Percentiles rank a stretch among this genome's conserved stretches.
Evolutionary conservation across 192 early-diverging fungal genomes (phyloP).

Genomic region (Chytriomyces hyalinus): DNA sequence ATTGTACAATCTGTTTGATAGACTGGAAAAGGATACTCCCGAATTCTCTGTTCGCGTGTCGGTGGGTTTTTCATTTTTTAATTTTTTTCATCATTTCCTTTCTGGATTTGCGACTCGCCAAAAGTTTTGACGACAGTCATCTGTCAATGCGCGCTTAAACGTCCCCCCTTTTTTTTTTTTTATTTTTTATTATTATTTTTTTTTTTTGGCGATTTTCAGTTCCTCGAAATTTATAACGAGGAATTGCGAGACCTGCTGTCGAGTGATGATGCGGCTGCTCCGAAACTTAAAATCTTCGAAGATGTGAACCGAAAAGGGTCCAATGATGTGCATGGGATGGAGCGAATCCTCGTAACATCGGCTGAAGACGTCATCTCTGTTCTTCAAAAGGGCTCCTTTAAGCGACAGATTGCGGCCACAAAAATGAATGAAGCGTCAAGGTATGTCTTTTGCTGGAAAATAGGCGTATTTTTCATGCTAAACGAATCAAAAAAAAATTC

Average conservation of each 20-base stretch:
- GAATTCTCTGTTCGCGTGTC: constrained; percentile 88
- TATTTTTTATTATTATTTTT: neutral
- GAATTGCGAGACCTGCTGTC: constrained; percentile 89
- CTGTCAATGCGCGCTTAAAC: too few relatives aligned
- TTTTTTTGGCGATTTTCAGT: constrained; percentile 38
- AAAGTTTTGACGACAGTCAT: neutral
- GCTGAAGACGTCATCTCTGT: constrained; percentile 75
- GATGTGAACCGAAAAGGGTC: constrained; percentile 70
- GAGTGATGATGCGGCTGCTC: constrained; percentile 49
- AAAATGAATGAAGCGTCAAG: constrained; percentile 89
- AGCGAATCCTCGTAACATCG: constrained; percentile 76
- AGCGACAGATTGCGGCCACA: constrained; percentile 81
- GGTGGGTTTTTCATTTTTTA: constrained; percentile 23
- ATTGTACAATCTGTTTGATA: constrained; percentile 78
- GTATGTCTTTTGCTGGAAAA: constrained; percentile 36
- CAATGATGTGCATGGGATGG: constrained; percentile 80
- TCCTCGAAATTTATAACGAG: constrained; percentile 95
- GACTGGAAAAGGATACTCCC: constrained; percentile 65
- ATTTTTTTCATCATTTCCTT: neutral
- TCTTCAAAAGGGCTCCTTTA: constrained; percentile 73
- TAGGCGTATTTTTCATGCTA: neutral
- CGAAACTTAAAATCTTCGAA: constrained; percentile 73
- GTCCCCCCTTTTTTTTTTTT: neutral
- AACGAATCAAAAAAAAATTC: constrained; percentile 12
- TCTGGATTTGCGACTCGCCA: neutral